phyloP scores from a whole-genome alignment of 176 grass and related monocot species.

The Alloteropsis semialata region DNA sequence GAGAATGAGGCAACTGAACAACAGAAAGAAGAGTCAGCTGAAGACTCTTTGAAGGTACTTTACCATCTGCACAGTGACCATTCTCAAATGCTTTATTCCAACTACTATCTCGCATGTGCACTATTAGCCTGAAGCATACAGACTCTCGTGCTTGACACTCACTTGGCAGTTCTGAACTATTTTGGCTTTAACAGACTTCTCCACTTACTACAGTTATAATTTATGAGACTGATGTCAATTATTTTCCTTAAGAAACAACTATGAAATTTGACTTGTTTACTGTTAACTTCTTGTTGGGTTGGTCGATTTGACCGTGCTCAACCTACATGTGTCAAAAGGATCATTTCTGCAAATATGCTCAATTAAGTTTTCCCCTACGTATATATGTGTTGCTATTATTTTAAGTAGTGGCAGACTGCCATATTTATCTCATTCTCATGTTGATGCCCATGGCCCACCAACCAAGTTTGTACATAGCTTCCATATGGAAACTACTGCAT shows the following conservation, averaged over 20 bases:
- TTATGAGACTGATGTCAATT: not conserved
- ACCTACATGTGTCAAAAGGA: not conserved
- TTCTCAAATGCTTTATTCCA: not conserved
- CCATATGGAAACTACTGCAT: not conserved
- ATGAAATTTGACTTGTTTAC: not conserved
- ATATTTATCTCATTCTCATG: not conserved
- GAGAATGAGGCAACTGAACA: slow-evolving; percentile 71
- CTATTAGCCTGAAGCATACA: not conserved
- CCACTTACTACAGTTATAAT: not conserved
- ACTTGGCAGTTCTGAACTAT: not conserved
- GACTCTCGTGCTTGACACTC: not conserved
- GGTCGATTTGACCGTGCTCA: not conserved
- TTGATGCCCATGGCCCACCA: not conserved
- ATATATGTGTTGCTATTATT: not conserved
- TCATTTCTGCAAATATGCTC: not conserved
- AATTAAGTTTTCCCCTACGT: not conserved
- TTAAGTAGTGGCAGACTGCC: not conserved
- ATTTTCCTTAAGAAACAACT: not conserved
- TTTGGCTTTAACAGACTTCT: not conserved
- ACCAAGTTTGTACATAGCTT: not conserved
- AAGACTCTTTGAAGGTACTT: slow-evolving; percentile 61
- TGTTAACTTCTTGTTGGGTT: not conserved
- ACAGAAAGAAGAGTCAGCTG: slow-evolving; percentile 49
- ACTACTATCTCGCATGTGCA: not conserved
- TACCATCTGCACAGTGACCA: not conserved